Evolutionary conservation across 78 protist species (phyloP).

Genomic region (Dictyostelium firmibasis): DNA sequence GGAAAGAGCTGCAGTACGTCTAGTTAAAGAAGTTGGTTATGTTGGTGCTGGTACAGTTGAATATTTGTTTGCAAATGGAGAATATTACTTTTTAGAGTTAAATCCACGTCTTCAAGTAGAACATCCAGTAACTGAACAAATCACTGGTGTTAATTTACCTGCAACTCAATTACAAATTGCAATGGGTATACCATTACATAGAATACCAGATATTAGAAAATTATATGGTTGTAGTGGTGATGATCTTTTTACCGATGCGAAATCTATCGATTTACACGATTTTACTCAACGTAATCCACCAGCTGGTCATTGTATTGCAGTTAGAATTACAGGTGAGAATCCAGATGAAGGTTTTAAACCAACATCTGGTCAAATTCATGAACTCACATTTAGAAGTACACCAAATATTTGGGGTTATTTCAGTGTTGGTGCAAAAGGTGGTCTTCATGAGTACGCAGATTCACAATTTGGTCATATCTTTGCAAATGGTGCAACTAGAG

Average conservation of each 20-base stretch:
- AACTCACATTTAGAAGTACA: conserved; percentile 92
- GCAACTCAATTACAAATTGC: conserved; percentile 96
- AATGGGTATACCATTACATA: conserved; percentile 96
- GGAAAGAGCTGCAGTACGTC: conserved; percentile 92
- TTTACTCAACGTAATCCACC: conserved; percentile 21
- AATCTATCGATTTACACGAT: conserved; percentile 83
- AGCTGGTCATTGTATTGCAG: conserved; percentile 95
- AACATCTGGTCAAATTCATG: conserved; percentile 89
- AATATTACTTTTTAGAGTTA: conserved; percentile 92
- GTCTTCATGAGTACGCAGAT: conserved; percentile 81
- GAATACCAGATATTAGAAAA: conserved; percentile 93
- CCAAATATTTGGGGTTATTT: conserved; percentile 98
- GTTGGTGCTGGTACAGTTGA: conserved; percentile 98
- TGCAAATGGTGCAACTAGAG: conserved; percentile 92
- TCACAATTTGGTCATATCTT: conserved; percentile 97
- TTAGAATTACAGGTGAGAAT: conserved; percentile 98
- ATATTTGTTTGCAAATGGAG: conserved; percentile 82
- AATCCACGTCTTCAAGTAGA: conserved; percentile 95
- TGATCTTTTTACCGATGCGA: background rate
- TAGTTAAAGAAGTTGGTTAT: conserved; percentile 92
- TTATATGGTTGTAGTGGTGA: conserved; percentile 68
- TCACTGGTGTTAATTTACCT: conserved; percentile 93
- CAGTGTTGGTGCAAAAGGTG: conserved; percentile 84
- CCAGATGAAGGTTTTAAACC: conserved; percentile 98
- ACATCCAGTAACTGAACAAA: conserved; percentile 94